Evolutionary conservation across 1,284 basidiomycete genomes (phyloP), one percentile per base, ranked within the genome.

Genomic region (Sporisorium reilianum): DNA sequence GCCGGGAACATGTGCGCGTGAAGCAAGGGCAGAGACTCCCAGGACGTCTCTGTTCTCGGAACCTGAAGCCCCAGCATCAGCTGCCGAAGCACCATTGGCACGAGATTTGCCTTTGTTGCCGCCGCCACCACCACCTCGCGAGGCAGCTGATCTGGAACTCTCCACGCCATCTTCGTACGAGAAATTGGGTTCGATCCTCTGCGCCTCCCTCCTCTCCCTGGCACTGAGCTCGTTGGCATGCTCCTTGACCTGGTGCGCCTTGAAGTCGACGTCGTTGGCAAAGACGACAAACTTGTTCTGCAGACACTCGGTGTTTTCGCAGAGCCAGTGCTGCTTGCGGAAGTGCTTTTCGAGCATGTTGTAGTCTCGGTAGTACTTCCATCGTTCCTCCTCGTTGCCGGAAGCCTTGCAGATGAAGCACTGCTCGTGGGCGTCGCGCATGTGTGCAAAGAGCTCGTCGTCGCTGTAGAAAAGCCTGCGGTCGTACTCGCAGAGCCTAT

Each of bases 251-350:
- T 93, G 91, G 84, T 99, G 96, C 0, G 91, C 95, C 85, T 96
- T 91, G 51, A 97, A 90, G 82, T 98, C 97, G 34, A 99, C 87
- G 38, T 90, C 88, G 22, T 91, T 91, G 22, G 76, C 90, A 85
- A 98, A 99, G 16, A 99, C 96, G 54, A 98, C 92, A 79, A 98
- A 99, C 86, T 97, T 97, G 79, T 91, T 90, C 18, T 90, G 91
- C 40, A 92, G 89, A 83, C 96, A 99, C 34, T 88, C 84, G 0
- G 89, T 79, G 61, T 94, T 90, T 5, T 86, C 88, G 84, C 96
- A 99, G 3, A 93, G 90, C 84, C 89, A 89, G 85, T 99, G 96
- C 28, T 85, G 85, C 36, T 85, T 77, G 56, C 86, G 86, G 77
- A 82, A 85, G 67, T 84, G 83, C 28, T 55, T 56, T 55, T 83